Conservation (phyloP, 768 basidiomycete species). For the Leccinum subgranulosum region DNA sequence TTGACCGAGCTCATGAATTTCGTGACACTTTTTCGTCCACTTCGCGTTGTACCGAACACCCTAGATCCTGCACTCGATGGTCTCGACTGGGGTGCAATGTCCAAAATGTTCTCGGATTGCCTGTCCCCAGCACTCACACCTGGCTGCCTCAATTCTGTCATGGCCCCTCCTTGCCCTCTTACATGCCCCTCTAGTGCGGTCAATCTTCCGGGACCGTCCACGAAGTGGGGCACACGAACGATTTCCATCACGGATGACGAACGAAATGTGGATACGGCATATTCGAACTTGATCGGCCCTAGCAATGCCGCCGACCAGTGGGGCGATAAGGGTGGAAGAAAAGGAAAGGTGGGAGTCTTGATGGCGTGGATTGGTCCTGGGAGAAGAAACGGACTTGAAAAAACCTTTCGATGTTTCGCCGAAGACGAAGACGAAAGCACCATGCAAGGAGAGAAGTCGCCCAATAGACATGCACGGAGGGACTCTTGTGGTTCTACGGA, state of each 20-base stretch:
- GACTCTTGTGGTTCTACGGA: constrained; percentile 44
- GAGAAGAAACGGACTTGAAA: constrained; percentile 33
- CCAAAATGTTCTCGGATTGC: constrained; percentile 61
- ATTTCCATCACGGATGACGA: constrained; percentile 8
- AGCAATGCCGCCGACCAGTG: constrained; percentile 50
- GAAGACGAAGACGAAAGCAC: constrained; percentile 12
- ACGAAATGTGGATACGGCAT: constrained; percentile 44
- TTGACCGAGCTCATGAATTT: constrained; percentile 82
- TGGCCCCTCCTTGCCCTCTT: constrained; percentile 23
- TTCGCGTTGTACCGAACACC: constrained; percentile 77
- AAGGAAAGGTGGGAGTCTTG: constrained; percentile 44
- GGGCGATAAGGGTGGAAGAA: constrained; percentile 48
- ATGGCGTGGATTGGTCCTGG: constrained; percentile 40
- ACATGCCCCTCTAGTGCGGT: constrained; percentile 6
- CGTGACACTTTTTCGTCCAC: constrained; percentile 79
- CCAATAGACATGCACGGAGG: constrained; percentile 19
- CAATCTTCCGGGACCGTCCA: constrained; percentile 23
- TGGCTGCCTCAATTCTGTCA: constrained; percentile 14
- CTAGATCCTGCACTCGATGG: constrained; percentile 47
- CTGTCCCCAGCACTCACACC: constrained; percentile 31
- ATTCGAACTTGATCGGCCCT: constrained; percentile 67
- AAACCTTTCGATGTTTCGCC: constrained; percentile 27
- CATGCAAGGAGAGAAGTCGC: not conserved
- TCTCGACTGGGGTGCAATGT: constrained; percentile 73
- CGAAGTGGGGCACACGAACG: not conserved